Evolutionary conservation across 257 asterid species (phyloP).

Genomic region (Perilla frutescens): DNA sequence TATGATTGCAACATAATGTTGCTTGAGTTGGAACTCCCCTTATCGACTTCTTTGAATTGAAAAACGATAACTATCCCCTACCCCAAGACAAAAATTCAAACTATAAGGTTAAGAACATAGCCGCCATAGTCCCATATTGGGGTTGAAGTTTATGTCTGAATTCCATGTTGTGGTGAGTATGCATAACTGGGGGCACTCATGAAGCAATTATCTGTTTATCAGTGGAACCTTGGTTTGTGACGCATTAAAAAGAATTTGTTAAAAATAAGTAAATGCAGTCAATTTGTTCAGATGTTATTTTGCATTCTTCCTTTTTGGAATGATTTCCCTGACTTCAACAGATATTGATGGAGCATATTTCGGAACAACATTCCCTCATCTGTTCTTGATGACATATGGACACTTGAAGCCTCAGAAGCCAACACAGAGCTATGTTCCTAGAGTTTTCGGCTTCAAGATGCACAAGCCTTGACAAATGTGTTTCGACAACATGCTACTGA

Average conservation of each 20-base stretch:
- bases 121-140: not conserved
- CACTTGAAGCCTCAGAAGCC: constrained; percentile 94
- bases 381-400: constrained; percentile 92
- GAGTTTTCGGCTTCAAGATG: constrained; percentile 95
- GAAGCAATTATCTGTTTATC: not conserved
- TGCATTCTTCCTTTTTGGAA: constrained; percentile 5
- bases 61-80: not conserved
- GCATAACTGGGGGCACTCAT: not conserved
- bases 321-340: constrained; percentile 63
- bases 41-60: not conserved
- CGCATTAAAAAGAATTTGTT: constrained; percentile 11
- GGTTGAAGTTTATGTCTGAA: not conserved
- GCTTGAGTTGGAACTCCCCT: not conserved
- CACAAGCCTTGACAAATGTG: constrained; percentile 64
- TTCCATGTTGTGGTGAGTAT: not conserved
- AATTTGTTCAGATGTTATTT: not conserved
- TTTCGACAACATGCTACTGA: constrained; percentile 31
- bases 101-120: not conserved
- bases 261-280: not conserved
- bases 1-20: not conserved
- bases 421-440: constrained; percentile 73
- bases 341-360: constrained; percentile 94
- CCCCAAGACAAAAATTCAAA: not conserved
- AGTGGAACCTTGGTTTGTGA: constrained; percentile 7
- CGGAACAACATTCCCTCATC: constrained; percentile 95